phyloP scores from a whole-genome alignment of 257 asterid genomes.

The Cordia subcordata region DNA sequence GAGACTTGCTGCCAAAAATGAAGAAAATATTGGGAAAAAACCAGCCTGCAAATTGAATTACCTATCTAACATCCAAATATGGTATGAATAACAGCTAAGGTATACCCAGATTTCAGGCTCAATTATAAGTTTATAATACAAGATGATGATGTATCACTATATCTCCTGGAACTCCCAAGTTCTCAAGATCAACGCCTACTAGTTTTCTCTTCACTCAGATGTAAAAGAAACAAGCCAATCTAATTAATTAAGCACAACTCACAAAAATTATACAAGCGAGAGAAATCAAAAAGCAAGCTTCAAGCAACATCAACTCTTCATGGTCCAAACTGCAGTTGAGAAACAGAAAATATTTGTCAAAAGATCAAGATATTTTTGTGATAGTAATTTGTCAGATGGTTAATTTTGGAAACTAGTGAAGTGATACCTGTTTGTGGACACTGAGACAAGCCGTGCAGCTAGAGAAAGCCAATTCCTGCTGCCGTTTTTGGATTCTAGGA shows the following conservation, averaged over 20 bases:
- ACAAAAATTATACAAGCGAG: background rate
- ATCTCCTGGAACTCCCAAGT: background rate
- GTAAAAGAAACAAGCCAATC: too few relatives aligned
- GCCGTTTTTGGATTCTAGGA: background rate
- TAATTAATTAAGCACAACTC: background rate
- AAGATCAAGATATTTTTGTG: background rate
- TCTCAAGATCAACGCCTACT: background rate
- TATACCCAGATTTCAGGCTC: background rate
- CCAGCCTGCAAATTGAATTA: background rate
- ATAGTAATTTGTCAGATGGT: background rate
- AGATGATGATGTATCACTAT: background rate
- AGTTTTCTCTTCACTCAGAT: background rate
- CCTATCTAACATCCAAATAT: background rate
- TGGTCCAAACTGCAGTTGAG: background rate
- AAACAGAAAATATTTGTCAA: background rate
- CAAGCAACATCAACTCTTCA: conserved; percentile 2
- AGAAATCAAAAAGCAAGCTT: background rate
- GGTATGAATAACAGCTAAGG: background rate
- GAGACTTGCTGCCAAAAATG: too few relatives aligned
- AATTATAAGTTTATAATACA: background rate
- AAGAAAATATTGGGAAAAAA: background rate
- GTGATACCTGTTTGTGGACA: background rate
- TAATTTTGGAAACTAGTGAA: background rate
- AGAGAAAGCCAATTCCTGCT: background rate
- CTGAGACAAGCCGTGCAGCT: background rate